Percentiles rank a stretch among this genome's conserved stretches.
phyloP scores from a whole-genome alignment of 768 basidiomycete genomes.

The Kwoniella sp. region DNA sequence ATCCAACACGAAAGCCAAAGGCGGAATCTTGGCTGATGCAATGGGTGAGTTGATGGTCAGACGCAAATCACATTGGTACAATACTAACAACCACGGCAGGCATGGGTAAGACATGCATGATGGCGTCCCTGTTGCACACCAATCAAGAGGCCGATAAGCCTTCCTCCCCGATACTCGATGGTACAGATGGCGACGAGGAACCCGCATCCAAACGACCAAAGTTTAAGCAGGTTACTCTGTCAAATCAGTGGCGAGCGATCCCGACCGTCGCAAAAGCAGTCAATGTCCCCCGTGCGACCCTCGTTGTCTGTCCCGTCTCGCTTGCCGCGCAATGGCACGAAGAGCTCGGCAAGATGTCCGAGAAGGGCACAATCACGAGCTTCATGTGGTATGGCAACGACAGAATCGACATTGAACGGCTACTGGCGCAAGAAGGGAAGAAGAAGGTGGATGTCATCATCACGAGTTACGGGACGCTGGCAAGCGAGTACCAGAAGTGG shows the following conservation, averaged over 20 bases:
- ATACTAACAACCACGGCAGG: constrained; percentile 26
- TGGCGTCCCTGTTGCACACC: constrained; percentile 83
- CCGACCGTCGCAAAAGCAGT: constrained; percentile 58
- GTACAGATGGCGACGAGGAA: constrained; percentile 33
- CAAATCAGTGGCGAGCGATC: constrained; percentile 51
- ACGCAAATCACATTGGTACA: too few relatives aligned
- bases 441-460: constrained; percentile 72
- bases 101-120: constrained; percentile 64
- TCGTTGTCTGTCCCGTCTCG: constrained; percentile 91
- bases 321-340: constrained; percentile 90
- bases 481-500: constrained; percentile 70
- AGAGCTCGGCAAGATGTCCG: constrained; percentile 83
- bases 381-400: constrained; percentile 88
- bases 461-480: constrained; percentile 87
- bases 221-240: constrained; percentile 54
- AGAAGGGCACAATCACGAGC: constrained; percentile 67
- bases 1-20: constrained; percentile 72
- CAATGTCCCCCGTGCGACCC: constrained; percentile 71
- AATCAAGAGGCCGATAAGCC: constrained; percentile 60
- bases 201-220: constrained; percentile 46
- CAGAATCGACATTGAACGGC: constrained; percentile 68
- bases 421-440: constrained; percentile 62
- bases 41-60: constrained; percentile 53
- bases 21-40: constrained; percentile 84
- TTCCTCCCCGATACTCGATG: constrained; percentile 31